Evolutionary conservation across 1,284 basidiomycete genomes (phyloP), one percentile per base, ranked within the genome.

Genomic region (Dichomitus squalens): DNA sequence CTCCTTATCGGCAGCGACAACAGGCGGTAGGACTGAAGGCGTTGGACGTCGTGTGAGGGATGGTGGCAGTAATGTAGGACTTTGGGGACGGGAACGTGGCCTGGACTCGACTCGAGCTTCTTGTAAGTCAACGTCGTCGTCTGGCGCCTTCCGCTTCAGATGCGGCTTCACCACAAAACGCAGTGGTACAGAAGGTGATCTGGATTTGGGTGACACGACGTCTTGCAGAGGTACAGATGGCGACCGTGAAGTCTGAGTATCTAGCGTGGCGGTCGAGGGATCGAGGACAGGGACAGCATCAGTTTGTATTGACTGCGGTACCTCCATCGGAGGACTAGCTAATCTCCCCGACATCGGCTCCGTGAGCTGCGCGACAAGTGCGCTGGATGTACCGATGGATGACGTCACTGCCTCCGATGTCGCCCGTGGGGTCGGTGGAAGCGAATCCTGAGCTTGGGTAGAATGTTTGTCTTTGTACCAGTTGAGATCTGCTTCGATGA

Each of bases 401-500:
- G 31, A 11, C 18, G 44, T 33, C 9, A 33, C 31, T 3, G 29
- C 11, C 9, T n/a, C 18, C 27, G 12, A 47, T 7, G 44, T 33
- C 4, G 31, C 8, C 8, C 20, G 31, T 18, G 31, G 20, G 12
- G n/a, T 21, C 7, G 27, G 20, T 29, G 20, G 16, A 25, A 35
- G 8, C 11, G 23, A 12, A 3, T 35, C 18, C 14, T 36, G 21
- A 14, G 48, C 34, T 43, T 52, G 43, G 21, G 53, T 36, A 41
- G 51, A 40, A 33, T 52, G 56, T 9, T 43, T 62, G 16, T 54
- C 51, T 49, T 62, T 41, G 49, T 41, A 67, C 64, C 64, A 65
- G 16, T 56, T 53, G 0, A 67, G 52, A 18, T 67, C 66, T 0
- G 63, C 64, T 29, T 58, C 35, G 46, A 67, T 61, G 49, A 66